phyloP scores from a whole-genome alignment of 257 asterid genomes.

The Solanum phureja region DNA sequence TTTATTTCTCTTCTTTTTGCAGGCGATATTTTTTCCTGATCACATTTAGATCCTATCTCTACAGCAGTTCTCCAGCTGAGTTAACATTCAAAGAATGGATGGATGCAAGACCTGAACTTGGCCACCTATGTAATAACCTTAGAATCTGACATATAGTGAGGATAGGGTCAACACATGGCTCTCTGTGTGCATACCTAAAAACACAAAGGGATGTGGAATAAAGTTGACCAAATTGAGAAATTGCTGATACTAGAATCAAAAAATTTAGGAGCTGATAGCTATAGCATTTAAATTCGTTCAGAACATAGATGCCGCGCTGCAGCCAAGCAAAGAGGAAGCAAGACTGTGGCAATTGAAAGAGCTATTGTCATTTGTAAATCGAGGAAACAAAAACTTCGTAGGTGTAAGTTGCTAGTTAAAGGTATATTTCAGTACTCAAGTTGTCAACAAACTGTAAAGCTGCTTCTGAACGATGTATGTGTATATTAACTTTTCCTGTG shows the following conservation, averaged over 20 bases:
- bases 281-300: neutral
- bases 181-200: neutral
- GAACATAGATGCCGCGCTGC: neutral
- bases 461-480: neutral
- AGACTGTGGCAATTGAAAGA: neutral
- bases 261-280: neutral
- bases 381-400: neutral
- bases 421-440: neutral
- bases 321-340: neutral
- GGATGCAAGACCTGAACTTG: slow-evolving; percentile 93
- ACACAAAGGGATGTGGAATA: neutral
- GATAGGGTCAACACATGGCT: neutral
- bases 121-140: slow-evolving; percentile 83
- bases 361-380: neutral
- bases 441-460: neutral
- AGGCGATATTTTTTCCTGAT: slow-evolving; percentile 95
- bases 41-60: slow-evolving; percentile 83
- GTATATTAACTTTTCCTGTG: neutral
- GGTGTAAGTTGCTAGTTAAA: neutral
- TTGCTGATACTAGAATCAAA: neutral
- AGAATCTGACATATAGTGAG: slow-evolving; percentile 44
- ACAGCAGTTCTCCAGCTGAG: slow-evolving; percentile 50
- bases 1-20: slow-evolving; percentile 16
- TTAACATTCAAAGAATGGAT: slow-evolving; percentile 65
- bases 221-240: neutral